Percentiles rank a stretch among this genome's conserved stretches.
Conservation (phyloP, 306 rosid genomes). For the Sindora glabra region DNA sequence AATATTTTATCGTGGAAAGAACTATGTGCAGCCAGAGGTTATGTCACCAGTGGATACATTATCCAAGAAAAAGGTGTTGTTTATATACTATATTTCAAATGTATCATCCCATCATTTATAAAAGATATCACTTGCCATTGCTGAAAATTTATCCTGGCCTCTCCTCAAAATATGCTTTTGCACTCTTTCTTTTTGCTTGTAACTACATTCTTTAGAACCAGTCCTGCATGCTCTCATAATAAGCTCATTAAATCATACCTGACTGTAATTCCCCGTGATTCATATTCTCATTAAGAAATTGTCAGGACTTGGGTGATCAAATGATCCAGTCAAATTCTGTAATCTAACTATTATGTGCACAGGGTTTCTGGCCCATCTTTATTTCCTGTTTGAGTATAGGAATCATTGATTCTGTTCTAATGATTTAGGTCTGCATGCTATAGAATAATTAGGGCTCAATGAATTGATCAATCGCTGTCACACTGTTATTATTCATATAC, state of each 20-base stretch:
- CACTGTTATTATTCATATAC: too few species aligned
- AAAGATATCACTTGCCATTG: not conserved
- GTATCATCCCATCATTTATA: not conserved
- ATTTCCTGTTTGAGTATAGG: not conserved
- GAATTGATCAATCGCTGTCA: too few species aligned
- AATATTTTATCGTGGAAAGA: conserved; percentile 79
- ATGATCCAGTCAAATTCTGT: not conserved
- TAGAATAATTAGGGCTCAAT: too few species aligned
- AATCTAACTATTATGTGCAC: not conserved
- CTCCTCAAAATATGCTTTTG: not conserved
- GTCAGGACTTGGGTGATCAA: not conserved
- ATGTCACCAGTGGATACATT: conserved; percentile 84
- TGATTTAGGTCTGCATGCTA: not conserved
- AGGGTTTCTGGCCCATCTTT: not conserved
- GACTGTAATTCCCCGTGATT: not conserved
- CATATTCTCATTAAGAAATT: not conserved
- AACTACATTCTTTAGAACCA: not conserved
- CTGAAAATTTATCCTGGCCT: not conserved
- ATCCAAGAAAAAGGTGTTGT: conserved; percentile 82
- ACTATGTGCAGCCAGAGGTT: conserved; percentile 70
- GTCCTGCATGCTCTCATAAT: not conserved
- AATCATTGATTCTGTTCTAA: not conserved
- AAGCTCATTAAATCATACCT: not conserved
- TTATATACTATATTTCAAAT: conserved; percentile 8
- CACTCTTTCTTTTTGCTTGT: not conserved